Conservation (phyloP, 192 early-diverging fungal genomes). For the Backusella morwellensis region DNA sequence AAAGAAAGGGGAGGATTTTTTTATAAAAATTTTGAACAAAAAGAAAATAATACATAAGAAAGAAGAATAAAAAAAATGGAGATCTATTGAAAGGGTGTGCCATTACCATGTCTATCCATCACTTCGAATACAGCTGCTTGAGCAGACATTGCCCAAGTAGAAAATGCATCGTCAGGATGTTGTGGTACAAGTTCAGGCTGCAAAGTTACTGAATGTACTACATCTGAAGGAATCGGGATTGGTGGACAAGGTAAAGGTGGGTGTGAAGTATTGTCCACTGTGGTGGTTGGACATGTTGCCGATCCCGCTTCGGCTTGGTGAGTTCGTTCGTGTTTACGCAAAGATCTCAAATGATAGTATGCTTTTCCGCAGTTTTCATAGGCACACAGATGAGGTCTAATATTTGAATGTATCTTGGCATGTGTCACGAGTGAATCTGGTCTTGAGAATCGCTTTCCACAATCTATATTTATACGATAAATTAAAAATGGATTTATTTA, state of each 20-base stretch:
- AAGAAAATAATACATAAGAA: not conserved
- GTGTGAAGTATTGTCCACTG: not conserved
- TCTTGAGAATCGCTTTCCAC: constrained; percentile 74
- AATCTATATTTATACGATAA: constrained; percentile 38
- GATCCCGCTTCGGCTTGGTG: constrained; percentile 21
- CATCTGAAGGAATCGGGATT: not conserved
- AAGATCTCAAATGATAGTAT: constrained; percentile 61
- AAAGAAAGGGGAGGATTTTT: not conserved
- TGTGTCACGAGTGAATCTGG: constrained; percentile 72
- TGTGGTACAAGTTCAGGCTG: constrained; percentile 1
- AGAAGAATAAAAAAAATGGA: not conserved
- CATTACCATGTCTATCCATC: constrained; percentile 4
- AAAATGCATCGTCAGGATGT: constrained; percentile 6
- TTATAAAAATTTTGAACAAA: not conserved
- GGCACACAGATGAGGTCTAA: constrained; percentile 52
- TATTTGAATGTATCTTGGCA: constrained; percentile 58
- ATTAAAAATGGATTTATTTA: not conserved
- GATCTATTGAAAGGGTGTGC: not conserved
- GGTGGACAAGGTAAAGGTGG: not conserved
- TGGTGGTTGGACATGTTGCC: not conserved
- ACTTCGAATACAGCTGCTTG: constrained; percentile 6
- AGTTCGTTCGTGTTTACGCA: constrained; percentile 60
- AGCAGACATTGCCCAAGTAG: not conserved
- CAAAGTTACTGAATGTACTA: constrained; percentile 1
- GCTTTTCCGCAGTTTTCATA: constrained; percentile 40